Evolutionary conservation across 805 yeast species (phyloP).

Genomic region (Phaffomyces opuntiae): DNA sequence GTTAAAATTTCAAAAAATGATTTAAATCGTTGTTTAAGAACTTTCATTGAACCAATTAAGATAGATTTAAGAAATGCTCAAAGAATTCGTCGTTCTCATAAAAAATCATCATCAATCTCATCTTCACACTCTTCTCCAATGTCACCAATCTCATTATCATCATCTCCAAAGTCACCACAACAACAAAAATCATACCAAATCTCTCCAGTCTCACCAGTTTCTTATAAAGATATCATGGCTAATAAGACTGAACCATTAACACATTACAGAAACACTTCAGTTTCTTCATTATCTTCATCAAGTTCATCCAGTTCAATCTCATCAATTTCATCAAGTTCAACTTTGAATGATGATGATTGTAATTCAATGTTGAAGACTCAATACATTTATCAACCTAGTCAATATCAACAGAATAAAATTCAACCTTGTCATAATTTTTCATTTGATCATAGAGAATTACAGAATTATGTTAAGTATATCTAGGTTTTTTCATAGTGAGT

Average conservation of each 20-base stretch:
- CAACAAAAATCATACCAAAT: neutral
- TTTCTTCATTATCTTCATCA: constrained; percentile 10
- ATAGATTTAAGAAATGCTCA: constrained; percentile 28
- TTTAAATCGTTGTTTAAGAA: constrained; percentile 56
- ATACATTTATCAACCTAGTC: neutral
- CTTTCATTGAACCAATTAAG: constrained; percentile 73
- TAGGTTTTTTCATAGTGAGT: neutral
- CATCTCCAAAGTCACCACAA: constrained; percentile 2
- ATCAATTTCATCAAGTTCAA: constrained; percentile 1
- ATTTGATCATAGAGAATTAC: constrained; percentile 4
- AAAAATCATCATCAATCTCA: constrained; percentile 1
- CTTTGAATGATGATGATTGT: neutral
- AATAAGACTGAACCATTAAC: neutral
- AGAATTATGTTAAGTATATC: neutral
- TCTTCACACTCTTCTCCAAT: neutral
- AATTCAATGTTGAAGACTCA: neutral
- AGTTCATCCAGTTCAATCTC: constrained; percentile 10
- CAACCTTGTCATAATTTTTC: constrained; percentile 3
- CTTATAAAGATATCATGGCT: constrained; percentile 2
- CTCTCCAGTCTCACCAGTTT: constrained; percentile 5
- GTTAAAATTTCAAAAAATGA: constrained; percentile 61
- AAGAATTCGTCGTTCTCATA: constrained; percentile 14
- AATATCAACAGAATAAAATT: neutral
- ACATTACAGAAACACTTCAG: constrained; percentile 10
- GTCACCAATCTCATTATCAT: constrained; percentile 4